phyloP scores from a whole-genome alignment of 2,329 filamentous ascomycete genomes.

The Amauroascus verrucosus region DNA sequence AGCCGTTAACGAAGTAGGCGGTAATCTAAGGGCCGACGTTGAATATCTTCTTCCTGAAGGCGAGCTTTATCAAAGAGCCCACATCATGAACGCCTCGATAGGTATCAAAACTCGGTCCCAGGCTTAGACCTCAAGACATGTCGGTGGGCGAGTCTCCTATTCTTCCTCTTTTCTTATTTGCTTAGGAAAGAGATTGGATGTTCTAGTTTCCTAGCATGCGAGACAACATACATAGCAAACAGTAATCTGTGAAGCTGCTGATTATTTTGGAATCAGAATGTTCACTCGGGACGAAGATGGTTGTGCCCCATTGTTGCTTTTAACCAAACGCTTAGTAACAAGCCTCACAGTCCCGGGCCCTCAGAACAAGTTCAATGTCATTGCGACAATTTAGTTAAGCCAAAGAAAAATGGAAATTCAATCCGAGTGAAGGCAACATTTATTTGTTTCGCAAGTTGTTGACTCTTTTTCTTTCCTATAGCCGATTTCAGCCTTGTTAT shows the following conservation, averaged over 20 bases:
- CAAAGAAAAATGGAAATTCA: neutral
- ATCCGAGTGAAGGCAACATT: neutral
- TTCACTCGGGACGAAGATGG: neutral
- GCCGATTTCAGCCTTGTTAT: neutral
- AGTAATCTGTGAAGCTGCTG: too few relatives aligned
- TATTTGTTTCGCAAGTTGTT: neutral
- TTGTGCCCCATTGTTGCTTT: neutral
- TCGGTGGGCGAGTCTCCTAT: too few relatives aligned
- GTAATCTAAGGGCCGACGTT: conserved; percentile 22
- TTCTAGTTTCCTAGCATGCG: too few relatives aligned
- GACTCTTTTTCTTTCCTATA: neutral
- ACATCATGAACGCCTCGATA: neutral
- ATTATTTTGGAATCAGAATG: too few relatives aligned
- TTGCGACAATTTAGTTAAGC: neutral
- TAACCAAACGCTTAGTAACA: neutral
- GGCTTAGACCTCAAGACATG: neutral
- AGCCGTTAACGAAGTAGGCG: conserved; percentile 10
- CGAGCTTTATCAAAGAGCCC: conserved; percentile 16
- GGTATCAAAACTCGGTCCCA: neutral
- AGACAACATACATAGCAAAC: too few relatives aligned
- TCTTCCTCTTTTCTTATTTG: too few relatives aligned
- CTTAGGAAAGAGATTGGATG: too few relatives aligned
- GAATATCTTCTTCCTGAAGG: conserved; percentile 20
- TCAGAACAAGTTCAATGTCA: neutral
- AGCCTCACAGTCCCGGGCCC: neutral